phyloP scores from a whole-genome alignment of 2,329 filamentous ascomycete species.

The Fusarium penzigii region DNA sequence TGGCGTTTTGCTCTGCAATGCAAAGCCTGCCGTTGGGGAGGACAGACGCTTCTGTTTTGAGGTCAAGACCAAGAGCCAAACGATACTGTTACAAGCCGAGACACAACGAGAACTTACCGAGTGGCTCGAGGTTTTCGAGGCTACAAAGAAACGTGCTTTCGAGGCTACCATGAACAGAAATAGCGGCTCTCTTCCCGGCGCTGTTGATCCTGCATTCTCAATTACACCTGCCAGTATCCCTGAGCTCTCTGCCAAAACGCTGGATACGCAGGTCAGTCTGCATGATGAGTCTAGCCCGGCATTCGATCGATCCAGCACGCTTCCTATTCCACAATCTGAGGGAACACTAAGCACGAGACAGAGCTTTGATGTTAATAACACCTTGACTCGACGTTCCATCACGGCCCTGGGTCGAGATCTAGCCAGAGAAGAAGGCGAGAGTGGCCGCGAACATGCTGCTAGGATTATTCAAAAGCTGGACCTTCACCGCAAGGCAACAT shows the following conservation, averaged over 20 bases:
- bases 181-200: constrained; percentile 47
- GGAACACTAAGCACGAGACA: constrained; percentile 54
- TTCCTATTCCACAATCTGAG: constrained; percentile 65
- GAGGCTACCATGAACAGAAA: constrained; percentile 66
- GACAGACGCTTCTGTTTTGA: constrained; percentile 97
- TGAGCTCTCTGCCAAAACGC: constrained; percentile 82
- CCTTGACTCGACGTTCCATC: constrained; percentile 54
- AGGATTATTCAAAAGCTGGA: constrained; percentile 93
- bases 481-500: constrained; percentile 76
- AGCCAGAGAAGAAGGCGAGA: constrained; percentile 69
- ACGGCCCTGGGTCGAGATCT: constrained; percentile 51
- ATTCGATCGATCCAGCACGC: constrained; percentile 63
- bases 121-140: constrained; percentile 92
- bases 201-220: constrained; percentile 77
- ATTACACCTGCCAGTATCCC: constrained; percentile 86
- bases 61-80: constrained; percentile 95
- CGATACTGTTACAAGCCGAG: constrained; percentile 86
- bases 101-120: constrained; percentile 90
- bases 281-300: constrained; percentile 48
- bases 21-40: constrained; percentile 86
- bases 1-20: constrained; percentile 89
- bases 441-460: constrained; percentile 76
- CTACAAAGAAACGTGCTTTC: constrained; percentile 89
- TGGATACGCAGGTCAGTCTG: constrained; percentile 63
- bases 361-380: constrained; percentile 69